Percentiles rank a stretch among this genome's conserved stretches.
Conservation (phyloP, 805 yeast genomes). For the Kodamaea kakaduensis region DNA sequence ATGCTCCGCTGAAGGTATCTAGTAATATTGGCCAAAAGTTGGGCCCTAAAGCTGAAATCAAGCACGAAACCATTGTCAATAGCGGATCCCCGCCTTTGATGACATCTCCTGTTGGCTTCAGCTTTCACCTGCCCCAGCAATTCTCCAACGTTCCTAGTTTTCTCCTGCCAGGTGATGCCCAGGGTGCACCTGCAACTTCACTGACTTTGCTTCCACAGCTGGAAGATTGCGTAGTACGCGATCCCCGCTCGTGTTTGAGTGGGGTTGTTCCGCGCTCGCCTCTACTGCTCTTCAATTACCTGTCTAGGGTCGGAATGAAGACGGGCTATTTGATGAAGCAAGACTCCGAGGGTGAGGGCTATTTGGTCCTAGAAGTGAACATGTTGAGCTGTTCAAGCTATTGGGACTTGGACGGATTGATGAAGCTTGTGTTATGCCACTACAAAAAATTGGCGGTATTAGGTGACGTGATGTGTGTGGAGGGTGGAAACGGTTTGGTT, state of each 20-base stretch:
- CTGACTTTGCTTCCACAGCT: conserved; percentile 2
- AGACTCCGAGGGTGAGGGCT: conserved; percentile 11
- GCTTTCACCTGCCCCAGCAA: conserved; percentile 37
- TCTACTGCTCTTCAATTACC: conserved; percentile 65
- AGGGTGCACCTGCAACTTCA: conserved; percentile 3
- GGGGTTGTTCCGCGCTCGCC: conserved; percentile 59
- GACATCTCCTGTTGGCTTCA: conserved; percentile 31
- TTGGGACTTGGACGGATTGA: conserved; percentile 50
- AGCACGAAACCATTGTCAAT: conserved; percentile 1
- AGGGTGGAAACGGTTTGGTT: conserved; percentile 31
- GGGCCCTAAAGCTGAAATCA: conserved; percentile 2
- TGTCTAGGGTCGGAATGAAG: conserved; percentile 63
- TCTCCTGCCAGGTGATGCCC: conserved; percentile 22
- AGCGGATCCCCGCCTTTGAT: conserved; percentile 11
- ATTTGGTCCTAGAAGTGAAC: conserved; percentile 55
- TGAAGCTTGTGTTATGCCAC: conserved; percentile 56
- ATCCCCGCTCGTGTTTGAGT: conserved; percentile 47
- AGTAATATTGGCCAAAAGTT: conserved; percentile 1
- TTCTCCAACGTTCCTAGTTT: conserved; percentile 31
- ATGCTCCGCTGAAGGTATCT: conserved; percentile 46
- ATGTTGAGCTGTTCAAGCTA: conserved; percentile 70
- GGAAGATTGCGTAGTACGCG: conserved; percentile 13
- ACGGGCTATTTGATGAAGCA: conserved; percentile 63
- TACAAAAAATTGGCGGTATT: conserved; percentile 53
- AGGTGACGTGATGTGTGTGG: conserved; percentile 36